Evolutionary conservation across 163 green algal genomes (phyloP).

Genomic region (Chlorella variabilis): DNA sequence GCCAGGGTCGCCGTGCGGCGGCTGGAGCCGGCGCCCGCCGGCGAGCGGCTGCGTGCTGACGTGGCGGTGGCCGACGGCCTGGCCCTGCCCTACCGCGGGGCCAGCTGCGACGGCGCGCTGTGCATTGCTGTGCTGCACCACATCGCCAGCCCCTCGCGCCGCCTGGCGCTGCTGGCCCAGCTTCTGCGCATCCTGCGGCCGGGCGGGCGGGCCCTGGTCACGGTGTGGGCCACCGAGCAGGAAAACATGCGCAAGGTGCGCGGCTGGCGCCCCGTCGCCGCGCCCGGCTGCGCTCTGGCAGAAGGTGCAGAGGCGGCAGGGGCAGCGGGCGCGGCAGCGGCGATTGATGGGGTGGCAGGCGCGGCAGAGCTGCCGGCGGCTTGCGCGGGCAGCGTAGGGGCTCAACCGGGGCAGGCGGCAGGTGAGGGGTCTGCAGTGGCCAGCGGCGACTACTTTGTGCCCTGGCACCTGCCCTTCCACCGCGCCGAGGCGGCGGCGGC

Average conservation of each 20-base stretch:
- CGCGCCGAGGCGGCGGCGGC: constrained; percentile 65
- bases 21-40: constrained; percentile 22
- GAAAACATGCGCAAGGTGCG: constrained; percentile 82
- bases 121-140: constrained; percentile 99
- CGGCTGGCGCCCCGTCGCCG: constrained; percentile 83
- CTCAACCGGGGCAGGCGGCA: background rate
- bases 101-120: constrained; percentile 85
- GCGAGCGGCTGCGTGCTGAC: constrained; percentile 62
- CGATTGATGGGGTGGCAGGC: background rate
- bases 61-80: constrained; percentile 88
- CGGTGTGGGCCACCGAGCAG: constrained; percentile 93
- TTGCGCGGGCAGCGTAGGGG: constrained; percentile 22
- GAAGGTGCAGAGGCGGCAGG: background rate
- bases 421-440: background rate
- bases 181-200: constrained; percentile 63
- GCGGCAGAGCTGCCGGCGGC: background rate
- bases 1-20: constrained; percentile 55
- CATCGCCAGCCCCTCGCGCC: constrained; percentile 75
- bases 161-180: constrained; percentile 63
- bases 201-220: constrained; percentile 88
- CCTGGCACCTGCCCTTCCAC: constrained; percentile 96
- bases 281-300: background rate
- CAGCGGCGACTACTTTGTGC: constrained; percentile 94
- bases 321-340: constrained; percentile 13
- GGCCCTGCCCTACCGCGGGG: constrained; percentile 75